A percentile compares a stretch with the other conserved stretches of the same genome.
phyloP scores from a whole-genome alignment of 495 filamentous ascomycete genomes.

The Chaetomium tenue region DNA sequence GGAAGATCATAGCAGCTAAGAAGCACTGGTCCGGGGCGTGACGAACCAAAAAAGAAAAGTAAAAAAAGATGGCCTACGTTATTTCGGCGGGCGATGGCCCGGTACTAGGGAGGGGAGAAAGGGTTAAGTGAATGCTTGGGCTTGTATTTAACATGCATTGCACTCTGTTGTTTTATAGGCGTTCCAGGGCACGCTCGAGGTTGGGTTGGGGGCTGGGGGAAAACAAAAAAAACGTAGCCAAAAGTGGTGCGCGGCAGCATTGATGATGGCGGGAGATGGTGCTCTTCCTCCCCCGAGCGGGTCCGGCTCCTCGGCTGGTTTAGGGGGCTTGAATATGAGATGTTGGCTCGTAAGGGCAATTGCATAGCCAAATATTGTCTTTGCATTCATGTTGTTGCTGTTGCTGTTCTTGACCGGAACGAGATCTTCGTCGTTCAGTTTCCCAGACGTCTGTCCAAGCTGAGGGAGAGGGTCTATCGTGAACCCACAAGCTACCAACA shows the following conservation, averaged over 20 bases:
- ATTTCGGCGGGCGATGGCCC: constrained; percentile 1
- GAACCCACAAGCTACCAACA: not conserved
- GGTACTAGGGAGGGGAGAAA: not conserved
- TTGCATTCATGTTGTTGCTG: no score
- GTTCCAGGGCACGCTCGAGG: constrained; percentile 5
- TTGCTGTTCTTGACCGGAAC: not conserved
- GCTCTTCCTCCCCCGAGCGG: not conserved
- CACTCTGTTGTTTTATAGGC: not conserved
- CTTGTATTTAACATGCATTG: constrained; percentile 14
- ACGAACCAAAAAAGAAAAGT: constrained; percentile 5
- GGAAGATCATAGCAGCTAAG: not conserved
- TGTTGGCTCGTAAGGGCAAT: not conserved
- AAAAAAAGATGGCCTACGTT: not conserved
- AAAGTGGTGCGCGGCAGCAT: constrained; percentile 1
- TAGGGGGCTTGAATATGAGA: not conserved
- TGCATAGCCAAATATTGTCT: not conserved
- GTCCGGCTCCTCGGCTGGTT: not conserved
- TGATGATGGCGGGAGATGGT: not conserved
- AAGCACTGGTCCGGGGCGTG: constrained; percentile 1
- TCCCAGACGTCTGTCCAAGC: not conserved
- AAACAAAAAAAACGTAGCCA: constrained; percentile 1
- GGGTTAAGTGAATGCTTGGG: not conserved
- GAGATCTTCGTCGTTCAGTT: not conserved
- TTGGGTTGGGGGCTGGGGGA: not conserved
- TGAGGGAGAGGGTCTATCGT: no score